These are phyloP conservation scores for Yamadazyma insecticola DNA, from an alignment of 805 yeast species.

Conservation along the genomic window DNA sequence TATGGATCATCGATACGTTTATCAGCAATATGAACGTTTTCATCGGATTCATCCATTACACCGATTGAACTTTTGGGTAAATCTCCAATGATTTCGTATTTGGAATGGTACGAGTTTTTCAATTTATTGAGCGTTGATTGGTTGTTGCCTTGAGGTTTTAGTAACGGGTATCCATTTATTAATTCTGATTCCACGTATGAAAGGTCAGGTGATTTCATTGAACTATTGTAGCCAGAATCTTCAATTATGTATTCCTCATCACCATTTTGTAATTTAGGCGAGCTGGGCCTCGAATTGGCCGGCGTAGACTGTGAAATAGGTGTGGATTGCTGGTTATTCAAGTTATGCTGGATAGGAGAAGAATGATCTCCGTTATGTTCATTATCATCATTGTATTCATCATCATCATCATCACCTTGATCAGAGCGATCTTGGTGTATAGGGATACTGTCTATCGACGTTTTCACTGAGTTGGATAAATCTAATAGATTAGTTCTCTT, in stretches of 20 bases:
- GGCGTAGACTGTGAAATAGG: slow-evolving; percentile 43
- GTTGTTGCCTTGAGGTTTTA: background rate
- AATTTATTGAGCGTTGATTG: background rate
- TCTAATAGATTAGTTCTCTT: slow-evolving; percentile 26
- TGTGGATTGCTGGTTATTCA: slow-evolving; percentile 19
- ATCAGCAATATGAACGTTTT: slow-evolving; percentile 3
- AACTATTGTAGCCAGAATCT: too few species aligned
- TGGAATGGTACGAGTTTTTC: slow-evolving; percentile 1
- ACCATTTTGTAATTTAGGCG: slow-evolving; percentile 14
- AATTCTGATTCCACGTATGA: too few species aligned
- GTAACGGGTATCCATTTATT: too few species aligned
- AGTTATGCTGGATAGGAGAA: slow-evolving; percentile 8
- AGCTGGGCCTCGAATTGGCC: slow-evolving; percentile 35
- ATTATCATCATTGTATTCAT: slow-evolving; percentile 6
- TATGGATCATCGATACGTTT: slow-evolving; percentile 13
- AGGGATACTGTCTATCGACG: slow-evolving; percentile 18
- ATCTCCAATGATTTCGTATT: background rate
- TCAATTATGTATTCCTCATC: too few species aligned
- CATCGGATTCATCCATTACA: slow-evolving; percentile 1
- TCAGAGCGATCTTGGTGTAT: too few species aligned
- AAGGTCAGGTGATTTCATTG: too few species aligned
- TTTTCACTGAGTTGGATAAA: slow-evolving; percentile 26
- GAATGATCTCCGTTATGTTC: slow-evolving; percentile 9
- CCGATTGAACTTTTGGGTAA: too few species aligned
- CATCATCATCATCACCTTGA: slow-evolving; percentile 8